These are phyloP conservation scores for Dactylis glomerata DNA, from an alignment of 176 grass and related monocot genomes.

Conservation along the genomic window DNA sequence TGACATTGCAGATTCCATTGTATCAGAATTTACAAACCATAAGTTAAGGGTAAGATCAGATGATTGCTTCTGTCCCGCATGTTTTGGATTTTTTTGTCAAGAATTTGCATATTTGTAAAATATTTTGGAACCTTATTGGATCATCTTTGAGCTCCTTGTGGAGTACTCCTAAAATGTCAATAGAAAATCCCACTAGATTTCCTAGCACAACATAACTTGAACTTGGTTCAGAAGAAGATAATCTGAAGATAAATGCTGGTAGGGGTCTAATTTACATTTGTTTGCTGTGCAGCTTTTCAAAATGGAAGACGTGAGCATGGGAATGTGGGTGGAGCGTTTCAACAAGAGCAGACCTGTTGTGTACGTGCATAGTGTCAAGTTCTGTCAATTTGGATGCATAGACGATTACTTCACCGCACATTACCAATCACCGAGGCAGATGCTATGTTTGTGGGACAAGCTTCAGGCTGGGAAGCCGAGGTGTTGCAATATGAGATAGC, in stretches of 20 bases:
- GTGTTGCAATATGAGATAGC: slow-evolving; percentile 94
- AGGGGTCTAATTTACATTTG: slow-evolving; percentile 18
- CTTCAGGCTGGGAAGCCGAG: slow-evolving; percentile 60
- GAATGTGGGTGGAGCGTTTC: slow-evolving; percentile 94
- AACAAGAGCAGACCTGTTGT: slow-evolving; percentile 51
- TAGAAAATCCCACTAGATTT: neutral
- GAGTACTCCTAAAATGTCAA: neutral
- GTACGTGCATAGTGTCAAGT: slow-evolving; percentile 71
- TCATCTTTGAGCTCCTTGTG: neutral
- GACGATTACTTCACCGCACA: slow-evolving; percentile 88
- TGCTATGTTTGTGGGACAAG: slow-evolving; percentile 98
- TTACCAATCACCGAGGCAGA: slow-evolving; percentile 91
- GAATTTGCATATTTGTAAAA: slow-evolving; percentile 5
- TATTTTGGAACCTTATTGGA: neutral
- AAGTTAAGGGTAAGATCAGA: slow-evolving; percentile 81
- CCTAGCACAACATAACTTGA: slow-evolving; percentile 10
- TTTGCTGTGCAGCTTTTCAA: slow-evolving; percentile 78
- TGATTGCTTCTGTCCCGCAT: slow-evolving; percentile 8
- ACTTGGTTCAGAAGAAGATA: slow-evolving; percentile 5
- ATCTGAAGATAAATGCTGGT: neutral
- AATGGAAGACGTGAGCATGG: slow-evolving; percentile 99
- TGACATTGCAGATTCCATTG: slow-evolving; percentile 73
- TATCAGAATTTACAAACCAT: slow-evolving; percentile 71
- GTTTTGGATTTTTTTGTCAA: neutral
- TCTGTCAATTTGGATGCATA: slow-evolving; percentile 95